Conservation (phyloP, 306 rosid genomes). For the Vigna unguiculata region DNA sequence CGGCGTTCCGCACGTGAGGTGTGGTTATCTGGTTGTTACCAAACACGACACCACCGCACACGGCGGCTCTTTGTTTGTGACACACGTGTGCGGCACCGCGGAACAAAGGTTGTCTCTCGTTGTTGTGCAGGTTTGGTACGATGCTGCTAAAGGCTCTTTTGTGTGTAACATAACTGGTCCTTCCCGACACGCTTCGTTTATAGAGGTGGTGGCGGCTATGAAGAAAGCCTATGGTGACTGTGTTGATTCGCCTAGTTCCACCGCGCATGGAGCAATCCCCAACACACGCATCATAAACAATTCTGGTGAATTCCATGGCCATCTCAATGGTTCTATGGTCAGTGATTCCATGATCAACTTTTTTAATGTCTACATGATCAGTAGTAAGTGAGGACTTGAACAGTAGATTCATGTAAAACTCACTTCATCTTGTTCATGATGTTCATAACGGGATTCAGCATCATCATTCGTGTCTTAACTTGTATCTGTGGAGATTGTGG, state of each 20-base stretch:
- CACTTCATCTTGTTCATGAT: too few species aligned
- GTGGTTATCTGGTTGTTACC: not conserved
- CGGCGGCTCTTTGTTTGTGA: not conserved
- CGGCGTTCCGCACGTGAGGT: not conserved
- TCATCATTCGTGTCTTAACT: too few species aligned
- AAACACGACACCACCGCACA: not conserved
- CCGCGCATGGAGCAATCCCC: not conserved
- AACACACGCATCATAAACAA: constrained; percentile 13
- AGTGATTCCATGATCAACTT: not conserved
- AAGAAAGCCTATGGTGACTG: not conserved
- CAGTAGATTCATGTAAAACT: too few species aligned
- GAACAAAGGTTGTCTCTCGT: not conserved
- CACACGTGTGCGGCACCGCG: not conserved
- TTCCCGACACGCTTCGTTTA: not conserved
- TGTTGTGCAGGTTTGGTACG: not conserved
- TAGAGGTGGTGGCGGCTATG: not conserved
- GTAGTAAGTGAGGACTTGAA: too few species aligned
- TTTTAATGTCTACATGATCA: not conserved
- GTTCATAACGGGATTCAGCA: too few species aligned
- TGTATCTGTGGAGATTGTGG: too few species aligned
- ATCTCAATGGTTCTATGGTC: constrained; percentile 19
- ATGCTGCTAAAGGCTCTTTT: not conserved
- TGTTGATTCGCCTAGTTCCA: not conserved
- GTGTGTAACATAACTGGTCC: constrained; percentile 13
- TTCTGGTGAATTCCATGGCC: not conserved